Percentiles rank a stretch among this genome's conserved stretches.
Evolutionary conservation across 306 rosid genomes (phyloP).

Genomic region (Vachellia collinsii): DNA sequence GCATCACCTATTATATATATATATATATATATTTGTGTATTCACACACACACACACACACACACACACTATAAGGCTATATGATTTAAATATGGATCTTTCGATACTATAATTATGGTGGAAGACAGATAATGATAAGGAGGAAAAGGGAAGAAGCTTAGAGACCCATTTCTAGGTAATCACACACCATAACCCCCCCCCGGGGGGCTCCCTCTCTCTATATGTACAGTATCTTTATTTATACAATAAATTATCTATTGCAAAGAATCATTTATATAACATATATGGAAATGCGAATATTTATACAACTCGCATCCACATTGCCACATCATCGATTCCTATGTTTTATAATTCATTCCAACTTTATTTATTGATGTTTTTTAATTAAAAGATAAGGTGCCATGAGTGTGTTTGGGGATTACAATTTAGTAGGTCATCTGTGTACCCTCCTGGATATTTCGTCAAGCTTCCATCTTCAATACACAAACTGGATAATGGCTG

Average conservation of each 20-base stretch:
- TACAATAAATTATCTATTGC: neutral
- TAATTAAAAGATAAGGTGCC: neutral
- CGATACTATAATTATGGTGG: neutral
- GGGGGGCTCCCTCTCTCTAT: neutral
- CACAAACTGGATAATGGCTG: neutral
- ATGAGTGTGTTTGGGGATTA: neutral
- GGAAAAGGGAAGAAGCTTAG: neutral
- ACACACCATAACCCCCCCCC: no score
- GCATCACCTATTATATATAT: neutral
- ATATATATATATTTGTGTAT: no score
- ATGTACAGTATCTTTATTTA: neutral
- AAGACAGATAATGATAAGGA: neutral
- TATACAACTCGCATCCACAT: neutral
- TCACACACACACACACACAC: no score
- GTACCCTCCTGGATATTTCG: neutral
- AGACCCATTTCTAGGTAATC: neutral
- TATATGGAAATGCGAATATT: neutral
- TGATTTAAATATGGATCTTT: neutral
- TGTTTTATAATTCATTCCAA: neutral
- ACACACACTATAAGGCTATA: neutral
- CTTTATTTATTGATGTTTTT: no score
- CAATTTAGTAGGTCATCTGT: neutral
- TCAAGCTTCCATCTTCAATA: neutral
- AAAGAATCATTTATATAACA: neutral
- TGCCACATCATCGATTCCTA: neutral